These are phyloP conservation scores for Phlyctochytrium arcticum DNA, from an alignment of 192 early-diverging fungal species.

Conservation along the genomic window DNA sequence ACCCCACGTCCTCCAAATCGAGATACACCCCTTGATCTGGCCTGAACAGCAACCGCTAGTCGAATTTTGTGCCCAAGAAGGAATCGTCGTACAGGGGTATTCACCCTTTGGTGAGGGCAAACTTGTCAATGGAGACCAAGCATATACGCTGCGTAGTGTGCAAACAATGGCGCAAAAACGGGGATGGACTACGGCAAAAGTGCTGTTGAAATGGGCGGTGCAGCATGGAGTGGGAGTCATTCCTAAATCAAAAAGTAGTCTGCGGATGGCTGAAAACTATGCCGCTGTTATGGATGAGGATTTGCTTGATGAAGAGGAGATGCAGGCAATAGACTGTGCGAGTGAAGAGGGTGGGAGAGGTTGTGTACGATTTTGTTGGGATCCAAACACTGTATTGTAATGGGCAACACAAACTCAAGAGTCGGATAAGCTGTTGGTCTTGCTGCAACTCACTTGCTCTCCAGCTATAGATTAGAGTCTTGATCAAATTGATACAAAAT, in stretches of 20 bases:
- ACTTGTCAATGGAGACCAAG: slow-evolving; percentile 17
- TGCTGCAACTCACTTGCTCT: too few relatives aligned
- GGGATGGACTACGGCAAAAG: slow-evolving; percentile 24
- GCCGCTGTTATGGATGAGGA: slow-evolving; percentile 5
- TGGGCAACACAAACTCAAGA: too few relatives aligned
- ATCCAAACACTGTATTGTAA: too few relatives aligned
- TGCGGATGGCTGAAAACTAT: slow-evolving; percentile 37
- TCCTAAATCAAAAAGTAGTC: slow-evolving; percentile 27
- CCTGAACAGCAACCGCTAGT: not conserved
- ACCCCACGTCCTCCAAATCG: slow-evolving; percentile 34
- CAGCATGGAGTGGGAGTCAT: slow-evolving; percentile 19
- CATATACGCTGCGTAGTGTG: too few relatives aligned
- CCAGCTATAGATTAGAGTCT: too few relatives aligned
- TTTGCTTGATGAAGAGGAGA: too few relatives aligned
- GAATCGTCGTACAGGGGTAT: slow-evolving; percentile 40
- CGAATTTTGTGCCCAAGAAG: slow-evolving; percentile 12
- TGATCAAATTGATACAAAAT: too few relatives aligned
- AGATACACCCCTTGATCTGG: slow-evolving; percentile 34
- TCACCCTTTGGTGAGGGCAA: slow-evolving; percentile 31
- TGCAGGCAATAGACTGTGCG: too few relatives aligned
- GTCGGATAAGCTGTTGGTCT: too few relatives aligned
- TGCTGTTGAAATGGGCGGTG: slow-evolving; percentile 36
- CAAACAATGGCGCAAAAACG: too few relatives aligned
- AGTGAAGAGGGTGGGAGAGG: too few relatives aligned
- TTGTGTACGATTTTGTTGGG: too few relatives aligned